Conservation (phyloP, 2,329 filamentous ascomycete species). For the Intubia oerlemansii region DNA sequence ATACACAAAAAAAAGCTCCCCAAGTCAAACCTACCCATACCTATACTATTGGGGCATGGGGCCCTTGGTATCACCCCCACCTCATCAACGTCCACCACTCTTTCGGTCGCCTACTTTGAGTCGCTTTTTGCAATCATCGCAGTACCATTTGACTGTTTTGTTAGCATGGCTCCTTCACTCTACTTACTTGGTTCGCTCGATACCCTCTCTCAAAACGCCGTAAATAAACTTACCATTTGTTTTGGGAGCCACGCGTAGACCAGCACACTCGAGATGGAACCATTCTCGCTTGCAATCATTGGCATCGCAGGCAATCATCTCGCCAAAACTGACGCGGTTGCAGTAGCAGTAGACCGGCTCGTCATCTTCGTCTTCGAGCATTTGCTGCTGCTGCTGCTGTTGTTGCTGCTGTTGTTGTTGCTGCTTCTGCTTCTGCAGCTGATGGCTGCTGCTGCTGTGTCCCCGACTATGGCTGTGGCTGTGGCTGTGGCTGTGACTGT, state of each 20-base stretch:
- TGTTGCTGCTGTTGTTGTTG: constrained; percentile 4
- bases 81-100: constrained; percentile 30
- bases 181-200: background rate
- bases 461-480: no score
- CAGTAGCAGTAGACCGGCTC: constrained; percentile 66
- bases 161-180: background rate
- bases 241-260: constrained; percentile 56
- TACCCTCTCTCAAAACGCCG: no score
- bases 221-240: constrained; percentile 37
- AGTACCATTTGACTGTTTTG: constrained; percentile 54
- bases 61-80: constrained; percentile 10
- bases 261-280: constrained; percentile 71
- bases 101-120: no score
- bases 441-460: constrained; percentile 4
- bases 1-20: background rate
- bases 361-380: constrained; percentile 39
- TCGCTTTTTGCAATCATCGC: constrained; percentile 53
- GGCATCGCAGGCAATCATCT: constrained; percentile 68
- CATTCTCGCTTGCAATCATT: constrained; percentile 54
- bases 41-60: no score
- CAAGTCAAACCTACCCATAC: background rate
- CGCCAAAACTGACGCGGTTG: constrained; percentile 59
- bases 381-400: constrained; percentile 11
- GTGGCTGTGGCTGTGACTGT: constrained; percentile 2
- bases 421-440: constrained; percentile 2